Percentiles rank a stretch among this genome's conserved stretches.
Conservation (phyloP, 495 filamentous ascomycete genomes). For the Penicillium pulvis region DNA sequence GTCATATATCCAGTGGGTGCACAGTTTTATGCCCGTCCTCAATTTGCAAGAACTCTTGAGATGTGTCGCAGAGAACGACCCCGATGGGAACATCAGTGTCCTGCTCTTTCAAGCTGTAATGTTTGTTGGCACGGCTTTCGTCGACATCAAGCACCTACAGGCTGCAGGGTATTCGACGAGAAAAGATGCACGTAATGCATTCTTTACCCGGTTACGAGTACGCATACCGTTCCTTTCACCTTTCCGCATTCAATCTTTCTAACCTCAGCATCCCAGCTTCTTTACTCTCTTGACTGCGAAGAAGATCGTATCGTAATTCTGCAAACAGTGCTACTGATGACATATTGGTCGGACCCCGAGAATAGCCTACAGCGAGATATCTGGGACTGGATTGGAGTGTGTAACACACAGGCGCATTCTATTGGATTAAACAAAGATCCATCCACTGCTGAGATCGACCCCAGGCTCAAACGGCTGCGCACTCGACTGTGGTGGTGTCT, state of each 20-base stretch:
- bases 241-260: neutral
- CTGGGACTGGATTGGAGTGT: conserved; percentile 87
- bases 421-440: conserved; percentile 81
- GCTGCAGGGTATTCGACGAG: conserved; percentile 68
- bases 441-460: conserved; percentile 62
- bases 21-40: conserved; percentile 82
- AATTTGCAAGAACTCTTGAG: conserved; percentile 71
- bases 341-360: conserved; percentile 75
- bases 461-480: conserved; percentile 61
- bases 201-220: conserved; percentile 76
- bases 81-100: conserved; percentile 68
- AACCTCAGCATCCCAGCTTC: conserved; percentile 36
- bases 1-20: conserved; percentile 78
- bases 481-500: conserved; percentile 89
- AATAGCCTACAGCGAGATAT: conserved; percentile 71
- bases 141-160: conserved; percentile 66
- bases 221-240: conserved; percentile 21
- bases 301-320: conserved; percentile 76
- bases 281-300: conserved; percentile 86
- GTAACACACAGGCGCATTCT: conserved; percentile 76
- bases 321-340: conserved; percentile 79
- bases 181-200: conserved; percentile 72
- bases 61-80: conserved; percentile 57
- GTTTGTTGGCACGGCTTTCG: conserved; percentile 77
- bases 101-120: conserved; percentile 79